phyloP scores from a whole-genome alignment of 2,329 filamentous ascomycete genomes.

The Seiridium unicorne region DNA sequence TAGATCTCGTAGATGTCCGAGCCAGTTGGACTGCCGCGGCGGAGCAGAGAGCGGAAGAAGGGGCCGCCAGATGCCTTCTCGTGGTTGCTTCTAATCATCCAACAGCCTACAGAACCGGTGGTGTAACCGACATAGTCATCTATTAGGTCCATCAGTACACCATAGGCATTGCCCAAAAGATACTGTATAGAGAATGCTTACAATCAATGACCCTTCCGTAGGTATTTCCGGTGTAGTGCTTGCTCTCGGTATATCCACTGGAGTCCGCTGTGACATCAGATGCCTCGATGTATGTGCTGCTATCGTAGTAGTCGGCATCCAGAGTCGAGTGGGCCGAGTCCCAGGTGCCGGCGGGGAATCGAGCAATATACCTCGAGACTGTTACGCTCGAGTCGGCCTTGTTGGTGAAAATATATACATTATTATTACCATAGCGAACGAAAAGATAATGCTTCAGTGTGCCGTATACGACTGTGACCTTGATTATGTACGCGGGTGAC shows the following conservation, averaged over 20 bases:
- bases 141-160: constrained; percentile 1
- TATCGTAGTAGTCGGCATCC: constrained; percentile 30
- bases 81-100: constrained; percentile 36
- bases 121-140: constrained; percentile 37
- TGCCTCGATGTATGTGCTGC: constrained; percentile 31
- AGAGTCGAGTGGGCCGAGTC: constrained; percentile 22
- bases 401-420: constrained; percentile 41
- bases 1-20: constrained; percentile 42
- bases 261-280: constrained; percentile 25
- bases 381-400: constrained; percentile 36
- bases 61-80: constrained; percentile 38
- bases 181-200: constrained; percentile 5
- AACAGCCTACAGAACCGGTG: constrained; percentile 32
- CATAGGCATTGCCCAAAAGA: not conserved
- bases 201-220: constrained; percentile 35
- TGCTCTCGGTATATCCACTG: constrained; percentile 33
- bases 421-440: constrained; percentile 33
- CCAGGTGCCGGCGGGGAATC: constrained; percentile 26
- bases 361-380: constrained; percentile 36
- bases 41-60: constrained; percentile 37
- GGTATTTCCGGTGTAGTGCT: constrained; percentile 36
- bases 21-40: constrained; percentile 31
- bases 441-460: constrained; percentile 33
- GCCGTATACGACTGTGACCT: constrained; percentile 31
- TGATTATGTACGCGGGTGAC: constrained; percentile 28